Base-by-base conservation (phyloP, 1,139 yeast genomes). In the Hemisphaericaspora xylofermentans region DNA sequence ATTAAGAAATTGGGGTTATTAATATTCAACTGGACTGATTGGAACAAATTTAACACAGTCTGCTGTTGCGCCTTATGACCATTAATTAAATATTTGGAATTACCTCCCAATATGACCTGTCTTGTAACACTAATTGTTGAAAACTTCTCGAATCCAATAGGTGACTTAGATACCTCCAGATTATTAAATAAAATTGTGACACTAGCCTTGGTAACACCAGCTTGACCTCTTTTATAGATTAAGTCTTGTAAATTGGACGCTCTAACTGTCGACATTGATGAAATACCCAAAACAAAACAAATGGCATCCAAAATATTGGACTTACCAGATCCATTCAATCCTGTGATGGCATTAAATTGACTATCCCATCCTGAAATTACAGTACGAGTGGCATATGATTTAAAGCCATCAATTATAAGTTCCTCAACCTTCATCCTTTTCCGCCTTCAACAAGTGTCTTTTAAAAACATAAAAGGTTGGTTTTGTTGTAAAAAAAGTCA, bases 41-140 rank as follows among this genome's bases (percentile, higher is more conserved):
- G 98, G 59, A 94, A 89, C 38, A 94, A 66, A 53, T 85, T 91
- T 46, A 91, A 76, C 2, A 94, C 97, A 5, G 95, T 86, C 54
- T 85, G 95, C 58, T 91, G 98, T 56, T 91, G 96, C 0, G 98
- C 98, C 50, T 95, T 81, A 60, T 89, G 97, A 35, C 98, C 98
- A 64, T 94, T 93, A 52, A 94, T 88, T 50, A 93, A 70, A 58
- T 91, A 94, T 64, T 93, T 93, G 30, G 95, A 86, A 1, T 88
- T 82, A 6, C 97, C 98, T 18, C 98, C 98, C 43, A 94, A 69
- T 2, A 86, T 84, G 49, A 94, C 82, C 57, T 89, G 97, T 49
- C 99, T 77, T 5, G 98, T 91, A 4, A 94, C 95, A 47, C 95
- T 85, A 48, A 94, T 88, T 51, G 88, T 86, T 8, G 84, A 70